phyloP scores from a whole-genome alignment of 225 moss, liverwort and hornwort genomes.

The Marchantia polymorpha region DNA sequence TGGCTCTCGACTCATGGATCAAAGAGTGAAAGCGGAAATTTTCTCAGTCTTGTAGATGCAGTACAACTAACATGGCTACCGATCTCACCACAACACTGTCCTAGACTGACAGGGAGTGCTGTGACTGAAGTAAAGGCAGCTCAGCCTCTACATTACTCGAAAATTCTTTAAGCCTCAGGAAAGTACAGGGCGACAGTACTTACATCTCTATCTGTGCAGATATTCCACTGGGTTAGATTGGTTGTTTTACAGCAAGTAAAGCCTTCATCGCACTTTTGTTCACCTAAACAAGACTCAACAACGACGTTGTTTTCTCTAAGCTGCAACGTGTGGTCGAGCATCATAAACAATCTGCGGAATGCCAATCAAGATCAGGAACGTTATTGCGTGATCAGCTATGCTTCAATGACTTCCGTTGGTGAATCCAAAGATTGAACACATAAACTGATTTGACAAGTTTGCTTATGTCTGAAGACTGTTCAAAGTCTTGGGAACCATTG shows the following conservation, averaged over 20 bases:
- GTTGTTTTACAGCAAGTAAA: slow-evolving; percentile 52
- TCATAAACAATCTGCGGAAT: slow-evolving; percentile 46
- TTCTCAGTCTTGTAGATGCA: no score
- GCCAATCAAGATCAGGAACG: background rate
- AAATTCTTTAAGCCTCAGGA: background rate
- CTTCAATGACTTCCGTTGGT: background rate
- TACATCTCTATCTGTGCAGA: slow-evolving; percentile 44
- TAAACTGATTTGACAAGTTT: background rate
- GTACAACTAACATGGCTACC: no score
- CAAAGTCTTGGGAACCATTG: background rate
- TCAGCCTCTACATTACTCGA: background rate
- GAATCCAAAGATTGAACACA: background rate
- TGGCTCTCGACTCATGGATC: no score
- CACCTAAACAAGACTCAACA: slow-evolving; percentile 14
- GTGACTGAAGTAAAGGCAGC: background rate
- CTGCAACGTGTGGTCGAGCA: slow-evolving; percentile 42
- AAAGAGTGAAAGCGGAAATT: no score
- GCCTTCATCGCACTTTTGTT: slow-evolving; percentile 42
- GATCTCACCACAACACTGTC: no score
- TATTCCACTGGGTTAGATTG: slow-evolving; percentile 60
- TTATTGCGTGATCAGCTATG: background rate
- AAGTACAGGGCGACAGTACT: background rate
- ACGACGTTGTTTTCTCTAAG: slow-evolving; percentile 18
- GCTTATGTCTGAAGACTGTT: background rate
- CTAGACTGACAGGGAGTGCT: no score